phyloP scores from a whole-genome alignment of 2,329 filamentous ascomycete genomes.

The Alternaria triticimaculans region DNA sequence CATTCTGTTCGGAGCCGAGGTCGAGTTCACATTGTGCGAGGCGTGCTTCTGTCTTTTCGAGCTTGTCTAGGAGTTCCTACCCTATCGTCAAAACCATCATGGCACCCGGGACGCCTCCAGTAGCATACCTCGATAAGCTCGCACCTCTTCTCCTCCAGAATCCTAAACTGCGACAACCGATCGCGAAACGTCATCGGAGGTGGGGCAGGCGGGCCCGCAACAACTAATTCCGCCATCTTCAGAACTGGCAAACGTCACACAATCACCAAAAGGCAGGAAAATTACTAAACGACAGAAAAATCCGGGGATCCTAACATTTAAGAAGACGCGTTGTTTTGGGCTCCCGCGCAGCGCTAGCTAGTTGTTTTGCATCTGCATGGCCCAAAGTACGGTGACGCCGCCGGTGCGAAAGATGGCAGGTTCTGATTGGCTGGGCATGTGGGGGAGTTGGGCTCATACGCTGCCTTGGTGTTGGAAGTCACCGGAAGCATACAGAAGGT shows the following conservation, averaged over 20 bases:
- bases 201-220: constrained; percentile 16
- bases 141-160: constrained; percentile 46
- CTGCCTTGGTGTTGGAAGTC: constrained; percentile 31
- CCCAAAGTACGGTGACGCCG: constrained; percentile 43
- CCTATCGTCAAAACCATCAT: neutral
- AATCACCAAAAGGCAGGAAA: constrained; percentile 5
- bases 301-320: constrained; percentile 39
- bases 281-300: constrained; percentile 6
- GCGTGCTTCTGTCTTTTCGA: constrained; percentile 46
- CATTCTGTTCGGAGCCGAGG: constrained; percentile 48
- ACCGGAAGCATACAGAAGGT: constrained; percentile 32
- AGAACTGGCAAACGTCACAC: constrained; percentile 10
- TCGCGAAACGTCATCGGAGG: constrained; percentile 40
- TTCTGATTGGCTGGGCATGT: constrained; percentile 39
- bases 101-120: neutral
- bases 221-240: constrained; percentile 19
- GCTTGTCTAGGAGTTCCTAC: constrained; percentile 47
- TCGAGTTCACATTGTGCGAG: constrained; percentile 47
- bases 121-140: constrained; percentile 46
- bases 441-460: constrained; percentile 38
- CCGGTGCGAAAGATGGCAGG: constrained; percentile 32
- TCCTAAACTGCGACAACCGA: constrained; percentile 45
- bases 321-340: constrained; percentile 37
- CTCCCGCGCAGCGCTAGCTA: constrained; percentile 34
- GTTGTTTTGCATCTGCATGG: constrained; percentile 37